Percentiles rank a stretch among this genome's conserved stretches.
phyloP scores from a whole-genome alignment of 768 basidiomycete species.

The Infundibulicybe gibba region DNA sequence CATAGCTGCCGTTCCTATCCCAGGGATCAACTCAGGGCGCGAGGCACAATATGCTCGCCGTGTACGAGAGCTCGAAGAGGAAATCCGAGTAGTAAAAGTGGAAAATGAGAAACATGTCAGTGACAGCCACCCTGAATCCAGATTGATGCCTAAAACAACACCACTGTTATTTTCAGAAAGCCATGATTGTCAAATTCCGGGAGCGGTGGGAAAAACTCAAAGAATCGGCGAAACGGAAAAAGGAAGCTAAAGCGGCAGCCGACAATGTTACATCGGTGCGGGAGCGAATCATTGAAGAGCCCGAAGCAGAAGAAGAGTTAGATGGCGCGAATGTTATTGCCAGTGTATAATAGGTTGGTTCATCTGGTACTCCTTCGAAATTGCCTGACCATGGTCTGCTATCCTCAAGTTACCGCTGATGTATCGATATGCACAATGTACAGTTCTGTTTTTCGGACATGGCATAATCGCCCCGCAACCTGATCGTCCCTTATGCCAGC shows the following conservation, averaged over 20 bases:
- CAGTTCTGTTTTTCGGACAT: neutral
- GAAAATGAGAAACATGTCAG: conserved; percentile 85
- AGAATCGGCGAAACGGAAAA: conserved; percentile 83
- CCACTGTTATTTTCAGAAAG: conserved; percentile 50
- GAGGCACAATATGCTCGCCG: conserved; percentile 55
- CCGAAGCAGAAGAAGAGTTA: conserved; percentile 48
- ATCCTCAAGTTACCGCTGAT: neutral
- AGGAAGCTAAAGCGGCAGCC: conserved; percentile 63
- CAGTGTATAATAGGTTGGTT: conserved; percentile 11
- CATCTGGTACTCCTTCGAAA: neutral
- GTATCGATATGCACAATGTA: neutral
- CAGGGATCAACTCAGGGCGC: conserved; percentile 48
- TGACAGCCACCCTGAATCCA: conserved; percentile 5
- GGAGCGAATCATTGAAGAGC: conserved; percentile 75
- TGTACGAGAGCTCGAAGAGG: conserved; percentile 82
- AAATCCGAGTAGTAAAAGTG: conserved; percentile 51
- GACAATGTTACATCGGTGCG: conserved; percentile 41
- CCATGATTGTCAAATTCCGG: conserved; percentile 77
- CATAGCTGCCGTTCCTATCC: conserved; percentile 45
- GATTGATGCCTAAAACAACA: conserved; percentile 8
- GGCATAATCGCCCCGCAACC: neutral
- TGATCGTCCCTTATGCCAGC: no score
- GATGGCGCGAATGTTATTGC: conserved; percentile 25
- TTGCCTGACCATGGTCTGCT: neutral
- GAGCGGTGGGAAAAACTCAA: conserved; percentile 91